Conservation (phyloP, 1,284 basidiomycete genomes). For the Malassezia equina region DNA sequence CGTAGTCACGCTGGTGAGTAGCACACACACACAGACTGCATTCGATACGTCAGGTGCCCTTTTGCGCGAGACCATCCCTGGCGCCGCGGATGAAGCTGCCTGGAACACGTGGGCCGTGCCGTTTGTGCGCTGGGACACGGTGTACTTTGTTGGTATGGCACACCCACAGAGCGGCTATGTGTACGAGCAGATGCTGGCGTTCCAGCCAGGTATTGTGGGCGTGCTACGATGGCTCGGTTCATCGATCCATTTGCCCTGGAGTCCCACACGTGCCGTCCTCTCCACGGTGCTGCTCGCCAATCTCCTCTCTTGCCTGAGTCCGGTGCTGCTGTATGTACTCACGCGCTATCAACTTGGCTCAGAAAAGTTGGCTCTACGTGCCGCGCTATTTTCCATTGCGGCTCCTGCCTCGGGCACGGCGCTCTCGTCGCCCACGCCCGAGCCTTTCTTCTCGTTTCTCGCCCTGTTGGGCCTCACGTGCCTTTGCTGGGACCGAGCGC, state of each 20-base stretch:
- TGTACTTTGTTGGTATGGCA: constrained; percentile 58
- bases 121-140: constrained; percentile 72
- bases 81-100: constrained; percentile 2
- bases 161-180: constrained; percentile 52
- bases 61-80: constrained; percentile 2
- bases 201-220: constrained; percentile 58
- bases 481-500: not conserved
- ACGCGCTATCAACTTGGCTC: constrained; percentile 49
- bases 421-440: constrained; percentile 63
- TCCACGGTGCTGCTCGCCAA: constrained; percentile 22
- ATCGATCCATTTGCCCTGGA: constrained; percentile 16
- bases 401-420: constrained; percentile 66
- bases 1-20: constrained; percentile 16
- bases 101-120: constrained; percentile 18
- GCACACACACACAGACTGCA: constrained; percentile 19
- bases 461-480: constrained; percentile 58
- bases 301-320: constrained; percentile 49
- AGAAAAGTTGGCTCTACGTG: constrained; percentile 55
- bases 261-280: constrained; percentile 18
- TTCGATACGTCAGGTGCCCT: constrained; percentile 37
- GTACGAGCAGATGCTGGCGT: constrained; percentile 79
- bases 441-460: constrained; percentile 71
- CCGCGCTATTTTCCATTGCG: constrained; percentile 62
- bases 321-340: constrained; percentile 56
- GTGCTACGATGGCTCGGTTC: constrained; percentile 22